A percentile compares a stretch with the other conserved stretches of the same genome.
Conservation (phyloP, 257 asterid genomes). For the Ophiorrhiza pumila region DNA sequence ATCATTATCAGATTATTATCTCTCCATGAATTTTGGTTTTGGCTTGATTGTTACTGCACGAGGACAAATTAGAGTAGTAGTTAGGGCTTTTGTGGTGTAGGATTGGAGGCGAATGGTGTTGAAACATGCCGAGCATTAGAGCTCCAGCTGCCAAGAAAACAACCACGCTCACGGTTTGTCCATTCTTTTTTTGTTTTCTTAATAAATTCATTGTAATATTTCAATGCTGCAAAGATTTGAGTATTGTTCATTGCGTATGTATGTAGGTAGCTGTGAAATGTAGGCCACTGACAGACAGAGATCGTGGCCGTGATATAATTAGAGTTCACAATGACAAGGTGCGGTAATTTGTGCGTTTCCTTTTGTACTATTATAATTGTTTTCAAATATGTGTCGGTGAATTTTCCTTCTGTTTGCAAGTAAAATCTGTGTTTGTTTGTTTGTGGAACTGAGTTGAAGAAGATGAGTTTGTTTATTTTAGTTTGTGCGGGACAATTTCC, state of each 20-base stretch:
- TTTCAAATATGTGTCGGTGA: neutral
- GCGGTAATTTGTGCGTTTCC: neutral
- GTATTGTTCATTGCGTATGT: constrained; percentile 1
- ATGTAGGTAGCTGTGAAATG: constrained; percentile 88
- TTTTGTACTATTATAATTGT: neutral
- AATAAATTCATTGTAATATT: neutral
- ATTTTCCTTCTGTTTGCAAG: neutral
- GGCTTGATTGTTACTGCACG: too few species aligned
- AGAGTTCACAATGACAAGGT: constrained; percentile 81
- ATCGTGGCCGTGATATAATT: constrained; percentile 64
- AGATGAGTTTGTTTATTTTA: neutral
- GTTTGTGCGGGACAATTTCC: constrained; percentile 9
- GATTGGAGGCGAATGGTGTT: constrained; percentile 43
- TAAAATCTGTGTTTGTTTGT: too few species aligned
- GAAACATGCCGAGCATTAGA: constrained; percentile 71
- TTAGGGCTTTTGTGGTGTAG: neutral
- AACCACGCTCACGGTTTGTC: constrained; percentile 70
- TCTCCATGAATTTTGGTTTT: neutral
- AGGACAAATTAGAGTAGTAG: neutral
- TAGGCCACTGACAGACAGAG: constrained; percentile 75
- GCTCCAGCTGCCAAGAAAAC: constrained; percentile 69
- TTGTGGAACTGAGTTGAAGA: constrained; percentile 1
- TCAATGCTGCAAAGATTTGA: neutral
- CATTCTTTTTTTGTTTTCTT: constrained; percentile 6
- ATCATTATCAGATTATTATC: neutral